A percentile compares a stretch with the other conserved stretches of the same genome.
Conservation (phyloP, 495 filamentous ascomycete species). For the Clohesyomyces aquaticus region DNA sequence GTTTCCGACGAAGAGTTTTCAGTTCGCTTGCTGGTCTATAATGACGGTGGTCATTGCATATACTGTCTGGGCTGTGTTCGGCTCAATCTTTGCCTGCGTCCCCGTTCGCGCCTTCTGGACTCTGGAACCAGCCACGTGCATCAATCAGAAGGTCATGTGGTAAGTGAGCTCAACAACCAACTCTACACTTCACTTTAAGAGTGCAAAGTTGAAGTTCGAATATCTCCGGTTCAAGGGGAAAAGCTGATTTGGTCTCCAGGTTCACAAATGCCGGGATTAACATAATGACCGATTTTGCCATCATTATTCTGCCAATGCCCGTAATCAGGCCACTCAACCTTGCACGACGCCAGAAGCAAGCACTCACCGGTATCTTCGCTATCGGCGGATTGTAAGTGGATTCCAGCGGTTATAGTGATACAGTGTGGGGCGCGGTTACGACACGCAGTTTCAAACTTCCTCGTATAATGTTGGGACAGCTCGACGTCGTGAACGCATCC, state of each 20-base stretch:
- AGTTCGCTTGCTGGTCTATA: slow-evolving; percentile 30
- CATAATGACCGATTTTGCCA: slow-evolving; percentile 56
- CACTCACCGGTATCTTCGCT: slow-evolving; percentile 42
- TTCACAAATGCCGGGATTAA: slow-evolving; percentile 57
- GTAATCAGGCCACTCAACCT: slow-evolving; percentile 40
- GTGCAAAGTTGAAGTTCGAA: too few relatives aligned
- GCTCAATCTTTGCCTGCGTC: slow-evolving; percentile 43
- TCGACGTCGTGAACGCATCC: background rate
- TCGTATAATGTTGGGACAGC: background rate
- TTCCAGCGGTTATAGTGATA: background rate
- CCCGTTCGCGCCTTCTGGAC: slow-evolving; percentile 50
- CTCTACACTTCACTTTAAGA: too few relatives aligned
- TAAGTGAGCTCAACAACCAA: too few relatives aligned
- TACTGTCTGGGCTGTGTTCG: slow-evolving; percentile 39
- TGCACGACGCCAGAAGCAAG: slow-evolving; percentile 38
- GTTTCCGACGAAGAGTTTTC: slow-evolving; percentile 34
- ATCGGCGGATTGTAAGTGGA: slow-evolving; percentile 44
- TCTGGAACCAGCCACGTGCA: slow-evolving; percentile 43
- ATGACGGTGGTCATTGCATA: slow-evolving; percentile 37
- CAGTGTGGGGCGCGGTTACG: too few relatives aligned
- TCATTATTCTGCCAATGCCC: slow-evolving; percentile 49
- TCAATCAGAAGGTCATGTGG: slow-evolving; percentile 53
- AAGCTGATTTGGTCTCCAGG: too few relatives aligned
- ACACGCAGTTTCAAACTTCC: too few relatives aligned
- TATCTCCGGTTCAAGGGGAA: too few relatives aligned